Evolutionary conservation across 2,329 filamentous ascomycete genomes (phyloP).

Genomic region (Diplodia intermedia): DNA sequence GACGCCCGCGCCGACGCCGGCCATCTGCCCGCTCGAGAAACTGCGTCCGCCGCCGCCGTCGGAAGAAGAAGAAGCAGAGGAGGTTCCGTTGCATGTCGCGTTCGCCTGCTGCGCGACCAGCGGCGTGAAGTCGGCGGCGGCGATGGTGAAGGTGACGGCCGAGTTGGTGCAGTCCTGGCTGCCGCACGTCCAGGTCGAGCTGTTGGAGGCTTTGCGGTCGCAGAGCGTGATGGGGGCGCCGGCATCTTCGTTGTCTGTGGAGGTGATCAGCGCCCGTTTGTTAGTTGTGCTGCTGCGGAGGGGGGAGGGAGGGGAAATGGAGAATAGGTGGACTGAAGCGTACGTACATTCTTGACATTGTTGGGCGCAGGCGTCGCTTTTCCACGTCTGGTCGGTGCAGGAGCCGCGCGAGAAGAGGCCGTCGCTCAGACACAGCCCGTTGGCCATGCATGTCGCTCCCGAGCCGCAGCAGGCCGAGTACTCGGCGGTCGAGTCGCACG

Average conservation of each 20-base stretch:
- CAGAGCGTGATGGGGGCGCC: neutral
- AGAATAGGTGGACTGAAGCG: too few species aligned
- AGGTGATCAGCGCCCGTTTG: neutral
- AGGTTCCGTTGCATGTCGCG: neutral
- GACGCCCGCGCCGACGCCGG: neutral
- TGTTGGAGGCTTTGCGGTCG: neutral
- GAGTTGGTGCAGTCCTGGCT: neutral
- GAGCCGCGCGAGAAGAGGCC: neutral
- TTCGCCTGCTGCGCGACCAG: neutral
- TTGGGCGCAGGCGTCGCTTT: neutral
- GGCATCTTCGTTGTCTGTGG: neutral
- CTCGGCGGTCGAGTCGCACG: neutral
- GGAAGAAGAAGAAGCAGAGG: neutral
- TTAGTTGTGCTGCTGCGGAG: too few species aligned
- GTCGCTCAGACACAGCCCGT: neutral
- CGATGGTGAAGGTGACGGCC: neutral
- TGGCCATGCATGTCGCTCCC: neutral
- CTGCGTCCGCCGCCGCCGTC: neutral
- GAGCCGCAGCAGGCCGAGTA: neutral
- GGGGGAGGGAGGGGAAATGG: too few species aligned
- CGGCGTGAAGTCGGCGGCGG: neutral
- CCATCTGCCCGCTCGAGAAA: conserved; percentile 1
- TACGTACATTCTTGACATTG: neutral
- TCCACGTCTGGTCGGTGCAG: neutral
- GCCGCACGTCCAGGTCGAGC: neutral